phyloP scores from a whole-genome alignment of 2,329 filamentous ascomycete species.

The Hypoxylon sp. region DNA sequence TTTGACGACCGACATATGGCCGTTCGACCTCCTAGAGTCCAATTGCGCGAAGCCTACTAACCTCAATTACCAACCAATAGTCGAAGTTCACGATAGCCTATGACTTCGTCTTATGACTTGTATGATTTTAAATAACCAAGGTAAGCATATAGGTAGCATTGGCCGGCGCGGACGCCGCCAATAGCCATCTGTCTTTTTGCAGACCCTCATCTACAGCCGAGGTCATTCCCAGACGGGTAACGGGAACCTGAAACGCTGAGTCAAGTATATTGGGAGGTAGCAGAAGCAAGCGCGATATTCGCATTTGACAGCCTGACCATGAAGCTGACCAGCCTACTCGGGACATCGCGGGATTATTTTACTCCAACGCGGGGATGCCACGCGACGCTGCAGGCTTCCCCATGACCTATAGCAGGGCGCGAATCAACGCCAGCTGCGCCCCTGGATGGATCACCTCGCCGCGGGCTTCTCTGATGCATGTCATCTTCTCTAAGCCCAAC shows the following conservation, averaged over 20 bases:
- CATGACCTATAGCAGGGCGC: slow-evolving; percentile 37
- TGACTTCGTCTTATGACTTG: slow-evolving; percentile 9
- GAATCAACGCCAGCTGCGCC: slow-evolving; percentile 9
- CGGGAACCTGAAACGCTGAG: slow-evolving; percentile 20
- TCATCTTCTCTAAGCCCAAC: slow-evolving; percentile 28
- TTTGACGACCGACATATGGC: slow-evolving; percentile 13
- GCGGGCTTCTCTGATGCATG: slow-evolving; percentile 25
- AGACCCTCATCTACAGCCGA: slow-evolving; percentile 1
- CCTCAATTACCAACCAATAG: slow-evolving; percentile 2
- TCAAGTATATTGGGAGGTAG: slow-evolving; percentile 11
- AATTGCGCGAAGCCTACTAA: slow-evolving; percentile 13
- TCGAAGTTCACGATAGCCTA: slow-evolving; percentile 2
- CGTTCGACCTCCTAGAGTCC: not conserved
- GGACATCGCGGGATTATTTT: slow-evolving; percentile 27
- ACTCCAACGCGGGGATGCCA: slow-evolving; percentile 45
- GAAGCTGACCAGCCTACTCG: slow-evolving; percentile 28
- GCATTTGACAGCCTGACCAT: slow-evolving; percentile 11
- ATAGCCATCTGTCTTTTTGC: slow-evolving; percentile 19
- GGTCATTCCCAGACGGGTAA: slow-evolving; percentile 9
- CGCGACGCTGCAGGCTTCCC: slow-evolving; percentile 40
- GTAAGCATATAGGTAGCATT: slow-evolving; percentile 19
- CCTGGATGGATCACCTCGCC: slow-evolving; percentile 19
- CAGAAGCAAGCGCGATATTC: slow-evolving; percentile 17
- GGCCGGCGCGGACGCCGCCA: slow-evolving; percentile 12
- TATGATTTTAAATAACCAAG: slow-evolving; percentile 4